phyloP scores from a whole-genome alignment of 176 grass and related monocot genomes.

The Triticum aestivum region IWGSC_CS_RefSeq_v2.1 NC_057812.1:496457646-496458145 shows the following conservation, averaged over 20 bases:
- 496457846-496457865: not conserved
- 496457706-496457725: conserved; percentile 73
- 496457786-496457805: conserved; percentile 17
- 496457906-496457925: not conserved
- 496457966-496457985: not conserved
- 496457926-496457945: not conserved
- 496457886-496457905: conserved; percentile 5
- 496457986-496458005: not conserved
- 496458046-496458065: too few relatives aligned
- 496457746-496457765: not conserved
- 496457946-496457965: not conserved
- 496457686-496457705: conserved; percentile 61
- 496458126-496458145: not conserved
- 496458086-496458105: not conserved
- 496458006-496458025: not conserved
- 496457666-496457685: conserved; percentile 66
- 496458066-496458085: too few relatives aligned
- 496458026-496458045: not conserved
- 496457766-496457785: conserved; percentile 11
- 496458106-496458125: not conserved
- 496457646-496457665: conserved; percentile 7
- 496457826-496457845: conserved; percentile 2
- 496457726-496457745: conserved; percentile 96
- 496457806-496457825: conserved; percentile 18
- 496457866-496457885: not conserved